These are phyloP conservation scores for Aquilaria malaccensis DNA, from an alignment of 345 rosid species.

Conservation along the genomic window DNA sequence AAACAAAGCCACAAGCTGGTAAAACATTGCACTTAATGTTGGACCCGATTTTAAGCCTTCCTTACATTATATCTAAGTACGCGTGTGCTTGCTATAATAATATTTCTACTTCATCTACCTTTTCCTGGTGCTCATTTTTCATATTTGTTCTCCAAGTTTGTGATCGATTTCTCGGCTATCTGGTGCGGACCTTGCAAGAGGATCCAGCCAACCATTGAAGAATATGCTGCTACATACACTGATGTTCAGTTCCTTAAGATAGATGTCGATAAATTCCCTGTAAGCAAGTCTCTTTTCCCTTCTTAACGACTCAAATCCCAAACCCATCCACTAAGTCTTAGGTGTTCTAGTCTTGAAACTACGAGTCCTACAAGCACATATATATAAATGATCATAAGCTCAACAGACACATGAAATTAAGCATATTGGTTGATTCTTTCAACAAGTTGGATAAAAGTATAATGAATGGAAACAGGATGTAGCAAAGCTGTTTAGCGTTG, in stretches of 20 bases:
- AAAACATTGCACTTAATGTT: background rate
- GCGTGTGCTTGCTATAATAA: background rate
- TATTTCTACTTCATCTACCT: background rate
- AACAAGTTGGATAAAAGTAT: background rate
- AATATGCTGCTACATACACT: slow-evolving; percentile 42
- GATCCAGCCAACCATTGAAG: slow-evolving; percentile 46
- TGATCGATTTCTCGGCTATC: slow-evolving; percentile 61
- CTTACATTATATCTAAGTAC: background rate
- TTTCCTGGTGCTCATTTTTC: slow-evolving; percentile 9
- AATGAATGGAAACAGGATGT: slow-evolving; percentile 34
- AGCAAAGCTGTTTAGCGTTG: slow-evolving; percentile 29
- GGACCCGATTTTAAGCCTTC: background rate
- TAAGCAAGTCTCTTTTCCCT: slow-evolving; percentile 12
- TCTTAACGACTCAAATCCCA: too few relatives aligned
- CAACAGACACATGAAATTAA: background rate
- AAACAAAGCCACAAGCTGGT: slow-evolving; percentile 62
- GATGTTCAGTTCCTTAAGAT: slow-evolving; percentile 67
- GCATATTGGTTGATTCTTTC: background rate
- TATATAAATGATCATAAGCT: background rate
- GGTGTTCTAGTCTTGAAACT: background rate
- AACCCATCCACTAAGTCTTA: too few relatives aligned
- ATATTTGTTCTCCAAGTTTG: slow-evolving; percentile 29
- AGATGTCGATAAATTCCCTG: slow-evolving; percentile 55
- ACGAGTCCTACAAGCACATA: background rate
- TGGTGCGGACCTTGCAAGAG: slow-evolving; percentile 79